Percentiles rank a stretch among this genome's conserved stretches.
Evolutionary conservation across 2,329 filamentous ascomycete species (phyloP).

Genomic region (Rhynchosporium graminicola): DNA sequence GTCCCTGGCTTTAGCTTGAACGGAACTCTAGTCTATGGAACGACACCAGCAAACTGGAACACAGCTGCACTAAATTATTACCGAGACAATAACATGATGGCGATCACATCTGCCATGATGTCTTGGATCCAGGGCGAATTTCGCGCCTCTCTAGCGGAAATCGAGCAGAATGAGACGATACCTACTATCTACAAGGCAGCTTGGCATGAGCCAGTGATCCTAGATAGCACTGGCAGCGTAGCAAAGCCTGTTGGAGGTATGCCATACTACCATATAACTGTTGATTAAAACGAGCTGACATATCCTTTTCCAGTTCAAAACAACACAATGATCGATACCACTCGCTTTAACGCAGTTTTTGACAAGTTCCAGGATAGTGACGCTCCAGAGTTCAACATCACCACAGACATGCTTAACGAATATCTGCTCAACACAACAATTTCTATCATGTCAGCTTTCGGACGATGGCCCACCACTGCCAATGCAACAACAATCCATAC

Average conservation of each 20-base stretch:
- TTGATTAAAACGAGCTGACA: too few relatives aligned
- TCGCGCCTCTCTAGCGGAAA: constrained; percentile 13
- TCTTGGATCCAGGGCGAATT: constrained; percentile 20
- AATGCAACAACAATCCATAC: constrained; percentile 22
- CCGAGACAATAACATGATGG: constrained; percentile 24
- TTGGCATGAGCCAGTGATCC: not conserved
- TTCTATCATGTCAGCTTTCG: constrained; percentile 24
- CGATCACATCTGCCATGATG: constrained; percentile 19
- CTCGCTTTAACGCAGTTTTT: constrained; percentile 27
- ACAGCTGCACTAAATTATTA: constrained; percentile 18
- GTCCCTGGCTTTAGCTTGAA: constrained; percentile 21
- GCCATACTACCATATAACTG: too few relatives aligned
- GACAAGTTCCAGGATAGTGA: constrained; percentile 8
- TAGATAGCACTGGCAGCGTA: not conserved
- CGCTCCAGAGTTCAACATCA: constrained; percentile 22
- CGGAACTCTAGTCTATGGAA: constrained; percentile 8
- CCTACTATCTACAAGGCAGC: too few relatives aligned
- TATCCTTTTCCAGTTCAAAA: constrained; percentile 3
- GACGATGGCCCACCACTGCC: constrained; percentile 21
- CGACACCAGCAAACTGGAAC: constrained; percentile 28
- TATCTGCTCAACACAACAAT: constrained; percentile 31
- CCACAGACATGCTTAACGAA: constrained; percentile 26
- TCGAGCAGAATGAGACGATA: too few relatives aligned
- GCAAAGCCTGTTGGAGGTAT: not conserved
- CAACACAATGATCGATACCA: constrained; percentile 23